These are phyloP conservation scores for Globisporangium perplexum DNA, from an alignment of 352 stramenopile genomes.

Conservation along the genomic window DNA sequence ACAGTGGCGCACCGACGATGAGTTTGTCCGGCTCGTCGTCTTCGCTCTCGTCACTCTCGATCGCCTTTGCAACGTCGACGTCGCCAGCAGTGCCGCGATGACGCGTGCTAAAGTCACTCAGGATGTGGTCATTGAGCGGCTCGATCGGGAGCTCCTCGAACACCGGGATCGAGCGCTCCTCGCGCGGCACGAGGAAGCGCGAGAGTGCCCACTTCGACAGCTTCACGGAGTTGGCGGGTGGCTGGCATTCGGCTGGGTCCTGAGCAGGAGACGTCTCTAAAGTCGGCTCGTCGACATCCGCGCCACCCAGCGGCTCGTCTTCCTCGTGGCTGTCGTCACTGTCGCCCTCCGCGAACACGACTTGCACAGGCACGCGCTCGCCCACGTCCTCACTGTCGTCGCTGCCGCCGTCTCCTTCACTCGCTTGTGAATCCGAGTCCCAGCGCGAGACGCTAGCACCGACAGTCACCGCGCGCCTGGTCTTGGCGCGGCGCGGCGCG, in stretches of 20 bases:
- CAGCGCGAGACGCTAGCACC: slow-evolving; percentile 30
- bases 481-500: slow-evolving; percentile 16
- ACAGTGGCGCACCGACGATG: slow-evolving; percentile 50
- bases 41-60: slow-evolving; percentile 17
- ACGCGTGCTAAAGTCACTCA: slow-evolving; percentile 74
- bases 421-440: slow-evolving; percentile 50
- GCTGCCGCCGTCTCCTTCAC: neutral
- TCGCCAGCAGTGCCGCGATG: slow-evolving; percentile 48
- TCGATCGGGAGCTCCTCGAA: slow-evolving; percentile 64
- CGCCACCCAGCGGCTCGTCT: slow-evolving; percentile 17
- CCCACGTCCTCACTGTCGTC: slow-evolving; percentile 33
- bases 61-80: slow-evolving; percentile 42
- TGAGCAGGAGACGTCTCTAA: slow-evolving; percentile 2
- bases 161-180: slow-evolving; percentile 42
- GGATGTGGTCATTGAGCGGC: slow-evolving; percentile 80
- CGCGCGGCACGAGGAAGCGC: slow-evolving; percentile 59
- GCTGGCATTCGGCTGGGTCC: neutral
- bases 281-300: slow-evolving; percentile 4
- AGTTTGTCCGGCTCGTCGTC: slow-evolving; percentile 28
- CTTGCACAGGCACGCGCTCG: slow-evolving; percentile 27
- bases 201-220: slow-evolving; percentile 68
- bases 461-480: slow-evolving; percentile 2
- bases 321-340: slow-evolving; percentile 14
- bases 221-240: slow-evolving; percentile 13
- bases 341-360: slow-evolving; percentile 7